Base-by-base conservation (phyloP, 208 protist species). In the Trypanosoma scelopori region DNA sequence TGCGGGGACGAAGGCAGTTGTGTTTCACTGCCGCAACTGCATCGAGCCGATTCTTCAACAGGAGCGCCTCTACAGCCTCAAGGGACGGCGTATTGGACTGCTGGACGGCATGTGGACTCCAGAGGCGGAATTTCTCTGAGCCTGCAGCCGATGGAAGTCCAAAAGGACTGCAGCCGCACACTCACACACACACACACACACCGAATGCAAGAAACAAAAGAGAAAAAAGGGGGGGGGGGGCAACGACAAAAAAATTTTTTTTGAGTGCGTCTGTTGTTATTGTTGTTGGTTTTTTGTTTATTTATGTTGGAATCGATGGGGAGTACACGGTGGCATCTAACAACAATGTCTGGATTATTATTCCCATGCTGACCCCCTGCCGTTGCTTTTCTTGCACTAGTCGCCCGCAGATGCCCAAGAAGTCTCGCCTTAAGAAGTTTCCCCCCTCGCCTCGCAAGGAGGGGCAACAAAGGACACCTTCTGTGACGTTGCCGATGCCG, bases 51-150 rank as follows among this genome's bases (percentile, higher is more conserved):
- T 92, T 30, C 39, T 95, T 13, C 81, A 88, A 45, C 74, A 69
- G 35, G 55, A 76, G 23, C 78, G 81, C 0, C 49, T 63, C 15
- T 56, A 67, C 16, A 79, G 64, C n/a, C 41, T 87, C 12, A 92
- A 92, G 72, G 65, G 65, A 22, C 71, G 71, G 2, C 77, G 76
- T 20, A 76, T 95, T 27, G 61, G 76, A 15, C 59, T 95, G 18
- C 69, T 92, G 5, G 89, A 95, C 52, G 89, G 89, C n/a, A 78
- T 70, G 20, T 95, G 89, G 89, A 91, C 89, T 25, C 85, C 89
- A 0, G 76, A 84, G 32, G 50, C 82, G 6, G 89, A 95, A 71
- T 88, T 80, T 50, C 16, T 92, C 37, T 91, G 63, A 75, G 32
- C 45, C 45, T 48, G 45, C 45, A 18, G 45, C 5, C 5, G 13